These are phyloP conservation scores for Hypsizygus ulmarius DNA, from an alignment of 1,284 basidiomycete species.

Conservation along the genomic window DNA sequence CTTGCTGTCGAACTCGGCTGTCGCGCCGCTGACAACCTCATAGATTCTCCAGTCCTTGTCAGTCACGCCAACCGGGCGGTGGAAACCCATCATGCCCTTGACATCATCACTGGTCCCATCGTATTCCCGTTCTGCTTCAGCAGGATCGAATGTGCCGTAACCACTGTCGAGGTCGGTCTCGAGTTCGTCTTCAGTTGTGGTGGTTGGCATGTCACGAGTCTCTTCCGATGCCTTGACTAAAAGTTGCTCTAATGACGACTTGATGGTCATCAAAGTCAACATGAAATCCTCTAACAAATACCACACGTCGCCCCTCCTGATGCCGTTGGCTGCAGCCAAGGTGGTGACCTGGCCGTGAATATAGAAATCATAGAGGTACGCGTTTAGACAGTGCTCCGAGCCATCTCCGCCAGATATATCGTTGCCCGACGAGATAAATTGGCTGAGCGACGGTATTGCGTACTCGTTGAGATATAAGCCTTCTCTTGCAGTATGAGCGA, in stretches of 20 bases:
- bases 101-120: slow-evolving; percentile 23
- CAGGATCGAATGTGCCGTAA: slow-evolving; percentile 30
- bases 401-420: slow-evolving; percentile 7
- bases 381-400: slow-evolving; percentile 47
- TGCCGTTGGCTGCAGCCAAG: slow-evolving; percentile 51
- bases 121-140: slow-evolving; percentile 17
- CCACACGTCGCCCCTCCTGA: slow-evolving; percentile 61
- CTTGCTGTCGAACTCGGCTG: slow-evolving; percentile 52
- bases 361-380: slow-evolving; percentile 67
- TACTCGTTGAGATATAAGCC: slow-evolving; percentile 57
- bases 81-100: slow-evolving; percentile 23
- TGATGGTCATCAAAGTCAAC: slow-evolving; percentile 47
- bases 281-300: slow-evolving; percentile 56
- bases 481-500: slow-evolving; percentile 47
- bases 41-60: slow-evolving; percentile 58
- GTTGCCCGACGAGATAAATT: slow-evolving; percentile 28
- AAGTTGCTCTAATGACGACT: slow-evolving; percentile 44
- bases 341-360: slow-evolving; percentile 55
- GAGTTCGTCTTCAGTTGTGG: slow-evolving; percentile 13
- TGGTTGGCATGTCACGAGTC: slow-evolving; percentile 22
- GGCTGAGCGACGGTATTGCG: slow-evolving; percentile 54
- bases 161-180: slow-evolving; percentile 31
- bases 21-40: slow-evolving; percentile 43
- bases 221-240: slow-evolving; percentile 31
- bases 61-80: slow-evolving; percentile 37